A percentile compares a stretch with the other conserved stretches of the same genome.
Conservation (phyloP, 176 grass and related monocot genomes). For the Tillandsia leiboldiana region DNA sequence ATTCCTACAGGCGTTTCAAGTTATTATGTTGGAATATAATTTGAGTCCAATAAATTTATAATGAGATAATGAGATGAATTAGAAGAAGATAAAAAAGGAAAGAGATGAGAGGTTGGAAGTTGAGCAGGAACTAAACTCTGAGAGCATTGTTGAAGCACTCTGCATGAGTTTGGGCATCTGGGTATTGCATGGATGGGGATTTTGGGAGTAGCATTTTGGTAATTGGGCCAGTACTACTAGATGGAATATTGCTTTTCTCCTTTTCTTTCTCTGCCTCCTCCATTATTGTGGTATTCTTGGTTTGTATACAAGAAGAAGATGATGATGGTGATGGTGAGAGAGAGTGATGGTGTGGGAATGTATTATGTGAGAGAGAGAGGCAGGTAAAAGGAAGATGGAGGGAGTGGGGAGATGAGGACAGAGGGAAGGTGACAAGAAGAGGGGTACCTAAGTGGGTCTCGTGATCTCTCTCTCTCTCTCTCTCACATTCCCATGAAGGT, state of each 20-base stretch:
- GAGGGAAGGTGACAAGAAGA: slow-evolving; percentile 10
- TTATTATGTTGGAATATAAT: background rate
- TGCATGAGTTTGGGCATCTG: background rate
- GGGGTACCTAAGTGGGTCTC: background rate
- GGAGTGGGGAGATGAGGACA: background rate
- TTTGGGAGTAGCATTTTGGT: slow-evolving; percentile 5
- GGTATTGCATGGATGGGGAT: background rate
- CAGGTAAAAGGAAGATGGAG: background rate
- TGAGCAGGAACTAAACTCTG: slow-evolving; percentile 15
- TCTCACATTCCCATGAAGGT: background rate
- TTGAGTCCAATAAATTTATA: background rate
- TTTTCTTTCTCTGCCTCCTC: slow-evolving; percentile 1
- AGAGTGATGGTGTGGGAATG: background rate
- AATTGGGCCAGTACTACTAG: background rate
- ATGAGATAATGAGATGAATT: background rate
- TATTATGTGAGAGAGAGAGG: too few relatives aligned
- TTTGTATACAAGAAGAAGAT: background rate
- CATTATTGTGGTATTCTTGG: background rate
- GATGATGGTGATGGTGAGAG: background rate
- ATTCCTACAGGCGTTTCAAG: slow-evolving; percentile 34
- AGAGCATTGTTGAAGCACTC: slow-evolving; percentile 43
- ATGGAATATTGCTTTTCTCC: background rate
- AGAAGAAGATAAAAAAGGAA: background rate
- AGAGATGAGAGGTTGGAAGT: background rate
- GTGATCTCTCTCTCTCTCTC: background rate